Evolutionary conservation across 352 stramenopile species (phyloP).

Genomic region (Thalassiosira livingstoniorum): DNA sequence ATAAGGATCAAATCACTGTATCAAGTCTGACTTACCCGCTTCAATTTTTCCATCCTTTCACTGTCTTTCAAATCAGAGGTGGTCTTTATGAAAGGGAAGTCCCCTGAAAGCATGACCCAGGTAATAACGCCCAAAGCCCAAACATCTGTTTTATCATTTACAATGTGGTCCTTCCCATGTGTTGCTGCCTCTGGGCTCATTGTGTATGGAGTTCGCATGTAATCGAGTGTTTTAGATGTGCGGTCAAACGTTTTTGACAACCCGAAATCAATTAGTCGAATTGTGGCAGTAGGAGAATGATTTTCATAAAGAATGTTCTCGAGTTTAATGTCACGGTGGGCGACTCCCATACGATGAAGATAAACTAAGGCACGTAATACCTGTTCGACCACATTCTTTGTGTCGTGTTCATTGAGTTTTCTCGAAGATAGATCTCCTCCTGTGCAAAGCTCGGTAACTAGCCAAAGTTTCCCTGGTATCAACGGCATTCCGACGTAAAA

Average conservation of each 20-base stretch:
- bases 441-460: constrained; percentile 72
- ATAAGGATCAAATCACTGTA: too few species aligned
- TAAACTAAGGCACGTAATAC: constrained; percentile 63
- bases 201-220: constrained; percentile 56
- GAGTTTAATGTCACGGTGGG: constrained; percentile 68
- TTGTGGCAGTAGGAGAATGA: constrained; percentile 36
- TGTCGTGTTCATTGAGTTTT: constrained; percentile 60
- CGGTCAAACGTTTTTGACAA: constrained; percentile 60
- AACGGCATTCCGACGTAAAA: too few species aligned
- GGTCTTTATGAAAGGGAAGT: constrained; percentile 73
- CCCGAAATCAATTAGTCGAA: constrained; percentile 72
- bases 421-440: constrained; percentile 67
- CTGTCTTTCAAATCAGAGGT: constrained; percentile 56
- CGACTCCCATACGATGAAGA: constrained; percentile 60
- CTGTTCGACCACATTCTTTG: constrained; percentile 67
- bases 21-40: constrained; percentile 52
- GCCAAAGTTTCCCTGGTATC: constrained; percentile 64
- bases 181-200: constrained; percentile 54
- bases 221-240: constrained; percentile 41
- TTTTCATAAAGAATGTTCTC: constrained; percentile 69
- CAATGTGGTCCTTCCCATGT: constrained; percentile 9
- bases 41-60: constrained; percentile 47
- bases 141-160: constrained; percentile 70
- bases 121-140: constrained; percentile 71
- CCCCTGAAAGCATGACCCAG: constrained; percentile 65